These are phyloP conservation scores for Emergomyces africanus DNA, from an alignment of 2,329 filamentous ascomycete genomes.

Conservation along the genomic window DNA sequence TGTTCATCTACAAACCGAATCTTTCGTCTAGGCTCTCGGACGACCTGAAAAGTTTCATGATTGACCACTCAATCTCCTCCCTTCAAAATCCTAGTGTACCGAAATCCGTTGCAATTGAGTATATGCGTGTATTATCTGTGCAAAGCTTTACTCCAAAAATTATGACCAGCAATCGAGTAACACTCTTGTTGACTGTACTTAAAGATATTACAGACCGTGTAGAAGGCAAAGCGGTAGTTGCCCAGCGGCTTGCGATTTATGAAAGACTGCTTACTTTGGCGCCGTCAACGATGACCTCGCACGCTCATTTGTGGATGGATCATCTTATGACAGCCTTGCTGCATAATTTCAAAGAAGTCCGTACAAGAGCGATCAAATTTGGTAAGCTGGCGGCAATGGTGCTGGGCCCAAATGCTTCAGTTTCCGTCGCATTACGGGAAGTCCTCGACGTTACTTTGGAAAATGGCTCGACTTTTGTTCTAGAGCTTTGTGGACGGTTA, in stretches of 20 bases:
- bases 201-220: conserved; percentile 60
- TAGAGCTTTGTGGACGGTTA: conserved; percentile 55
- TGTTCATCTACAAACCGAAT: conserved; percentile 62
- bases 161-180: conserved; percentile 59
- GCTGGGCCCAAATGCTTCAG: conserved; percentile 54
- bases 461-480: conserved; percentile 50
- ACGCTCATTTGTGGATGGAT: conserved; percentile 63
- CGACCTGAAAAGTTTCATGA: conserved; percentile 66
- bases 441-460: conserved; percentile 39
- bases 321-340: conserved; percentile 74
- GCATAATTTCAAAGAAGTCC: conserved; percentile 63
- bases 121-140: conserved; percentile 67
- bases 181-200: conserved; percentile 56
- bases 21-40: conserved; percentile 57
- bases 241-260: conserved; percentile 67
- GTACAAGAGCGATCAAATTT: conserved; percentile 58
- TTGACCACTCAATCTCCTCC: conserved; percentile 66
- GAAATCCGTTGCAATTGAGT: conserved; percentile 65
- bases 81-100: conserved; percentile 56
- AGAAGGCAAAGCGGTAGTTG: conserved; percentile 67
- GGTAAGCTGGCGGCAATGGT: conserved; percentile 57
- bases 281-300: conserved; percentile 54
- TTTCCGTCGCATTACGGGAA: conserved; percentile 50
- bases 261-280: conserved; percentile 62
- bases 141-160: conserved; percentile 66